Percentiles rank a stretch among this genome's conserved stretches.
phyloP scores from a whole-genome alignment of 2,329 filamentous ascomycete species.

The Colletotrichum sp. region DNA sequence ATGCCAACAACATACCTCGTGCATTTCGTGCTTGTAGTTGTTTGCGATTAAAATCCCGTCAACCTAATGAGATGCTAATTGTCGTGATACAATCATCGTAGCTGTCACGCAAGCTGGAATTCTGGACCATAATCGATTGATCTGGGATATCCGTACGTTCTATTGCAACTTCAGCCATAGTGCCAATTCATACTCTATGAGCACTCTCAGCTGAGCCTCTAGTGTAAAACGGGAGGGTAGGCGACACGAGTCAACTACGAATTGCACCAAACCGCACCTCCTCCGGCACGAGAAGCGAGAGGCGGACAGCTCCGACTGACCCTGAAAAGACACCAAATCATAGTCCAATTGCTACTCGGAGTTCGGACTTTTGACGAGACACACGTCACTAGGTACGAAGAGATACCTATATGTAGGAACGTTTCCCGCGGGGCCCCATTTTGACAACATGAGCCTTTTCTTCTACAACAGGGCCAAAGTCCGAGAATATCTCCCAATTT shows the following conservation, averaged over 20 bases:
- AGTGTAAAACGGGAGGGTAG: not conserved
- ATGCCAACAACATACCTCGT: not conserved
- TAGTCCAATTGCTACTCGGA: not conserved
- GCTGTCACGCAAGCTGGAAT: not conserved
- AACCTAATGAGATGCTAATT: not conserved
- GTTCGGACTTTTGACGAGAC: not conserved
- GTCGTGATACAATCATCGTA: not conserved
- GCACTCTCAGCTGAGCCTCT: not conserved
- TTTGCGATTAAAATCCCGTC: not conserved
- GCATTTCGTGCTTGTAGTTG: not conserved
- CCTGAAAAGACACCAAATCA: rapidly evolving
- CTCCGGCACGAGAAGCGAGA: not conserved
- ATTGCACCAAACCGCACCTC: not conserved
- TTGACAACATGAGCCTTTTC: not conserved
- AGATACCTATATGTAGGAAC: not conserved
- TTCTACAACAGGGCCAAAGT: not conserved
- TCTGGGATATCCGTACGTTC: not conserved
- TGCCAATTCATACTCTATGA: not conserved
- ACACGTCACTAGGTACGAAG: not conserved
- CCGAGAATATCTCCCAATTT: not conserved
- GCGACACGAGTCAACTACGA: not conserved
- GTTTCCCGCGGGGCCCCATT: not conserved
- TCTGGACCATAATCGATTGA: not conserved
- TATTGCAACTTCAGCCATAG: not conserved
- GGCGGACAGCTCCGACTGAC: not conserved